These are phyloP conservation scores for Comarum palustre DNA, from an alignment of 306 rosid species.

Conservation along the genomic window DNA sequence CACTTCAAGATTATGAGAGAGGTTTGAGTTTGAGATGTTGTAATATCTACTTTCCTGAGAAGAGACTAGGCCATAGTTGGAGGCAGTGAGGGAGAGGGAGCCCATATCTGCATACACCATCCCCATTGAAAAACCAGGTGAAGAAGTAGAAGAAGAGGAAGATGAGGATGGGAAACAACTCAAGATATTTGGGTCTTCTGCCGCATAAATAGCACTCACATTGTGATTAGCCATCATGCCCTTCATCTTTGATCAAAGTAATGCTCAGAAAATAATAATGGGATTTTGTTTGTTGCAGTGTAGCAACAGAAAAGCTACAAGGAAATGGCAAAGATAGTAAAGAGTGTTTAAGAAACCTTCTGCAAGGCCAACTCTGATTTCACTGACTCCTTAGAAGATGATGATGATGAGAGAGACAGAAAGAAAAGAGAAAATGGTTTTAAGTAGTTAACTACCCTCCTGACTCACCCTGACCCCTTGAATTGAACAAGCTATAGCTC, in stretches of 20 bases:
- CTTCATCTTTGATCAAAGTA: slow-evolving; percentile 32
- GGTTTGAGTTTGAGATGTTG: slow-evolving; percentile 19
- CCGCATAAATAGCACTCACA: slow-evolving; percentile 17
- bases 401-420: background rate
- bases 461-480: slow-evolving; percentile 44
- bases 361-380: slow-evolving; percentile 21
- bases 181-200: slow-evolving; percentile 35
- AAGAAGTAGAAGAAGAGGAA: slow-evolving; percentile 31
- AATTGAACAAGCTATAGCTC: slow-evolving; percentile 32
- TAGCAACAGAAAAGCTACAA: slow-evolving; percentile 15
- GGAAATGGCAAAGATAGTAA: slow-evolving; percentile 34
- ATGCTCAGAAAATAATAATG: slow-evolving; percentile 15
- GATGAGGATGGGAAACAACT: slow-evolving; percentile 20
- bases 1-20: slow-evolving; percentile 14
- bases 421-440: slow-evolving; percentile 23
- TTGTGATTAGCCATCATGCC: slow-evolving; percentile 43
- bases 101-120: slow-evolving; percentile 62
- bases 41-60: slow-evolving; percentile 45
- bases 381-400: slow-evolving; percentile 13
- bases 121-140: slow-evolving; percentile 39
- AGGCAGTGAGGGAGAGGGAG: slow-evolving; percentile 53
- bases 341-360: slow-evolving; percentile 31
- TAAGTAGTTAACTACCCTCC: slow-evolving; percentile 47
- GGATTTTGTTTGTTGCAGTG: slow-evolving; percentile 12
- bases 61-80: slow-evolving; percentile 45